Evolutionary conservation across 192 early-diverging fungal genomes (phyloP).

Genomic region (Oehlia diaphana): DNA sequence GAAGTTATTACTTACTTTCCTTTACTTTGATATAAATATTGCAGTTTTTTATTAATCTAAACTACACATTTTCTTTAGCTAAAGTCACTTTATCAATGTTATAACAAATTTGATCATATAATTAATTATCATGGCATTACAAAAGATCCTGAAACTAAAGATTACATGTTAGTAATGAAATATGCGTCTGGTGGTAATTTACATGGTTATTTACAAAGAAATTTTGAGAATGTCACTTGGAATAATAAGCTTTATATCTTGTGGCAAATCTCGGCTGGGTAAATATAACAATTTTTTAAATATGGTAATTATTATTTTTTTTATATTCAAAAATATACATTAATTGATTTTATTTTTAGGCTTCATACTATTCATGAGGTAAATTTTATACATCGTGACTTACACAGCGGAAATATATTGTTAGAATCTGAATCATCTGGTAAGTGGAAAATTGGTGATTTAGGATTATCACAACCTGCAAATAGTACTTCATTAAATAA

Average conservation of each 20-base stretch:
- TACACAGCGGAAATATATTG: slow-evolving; percentile 13
- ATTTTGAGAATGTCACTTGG: slow-evolving; percentile 1
- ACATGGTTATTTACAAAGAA: background rate
- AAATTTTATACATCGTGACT: slow-evolving; percentile 7
- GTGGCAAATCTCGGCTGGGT: background rate
- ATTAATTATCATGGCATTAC: background rate
- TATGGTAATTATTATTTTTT: too few relatives aligned
- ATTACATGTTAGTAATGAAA: slow-evolving; percentile 11
- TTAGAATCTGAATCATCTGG: background rate
- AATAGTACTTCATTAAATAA: background rate
- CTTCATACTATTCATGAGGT: background rate
- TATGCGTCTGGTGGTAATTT: slow-evolving; percentile 8
- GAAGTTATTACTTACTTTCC: background rate
- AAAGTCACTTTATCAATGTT: background rate
- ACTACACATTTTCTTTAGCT: background rate
- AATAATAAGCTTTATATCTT: background rate
- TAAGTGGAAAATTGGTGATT: background rate
- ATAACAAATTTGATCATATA: background rate
- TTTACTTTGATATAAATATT: too few relatives aligned
- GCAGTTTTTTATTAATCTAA: too few relatives aligned
- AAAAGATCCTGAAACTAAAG: background rate
- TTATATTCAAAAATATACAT: too few relatives aligned
- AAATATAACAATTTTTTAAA: background rate
- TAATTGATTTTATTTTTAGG: background rate
- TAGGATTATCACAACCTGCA: background rate